A percentile compares a stretch with the other conserved stretches of the same genome.
phyloP scores from a whole-genome alignment of 177 flowering plant species.

The Vitis hybrid region DNA sequence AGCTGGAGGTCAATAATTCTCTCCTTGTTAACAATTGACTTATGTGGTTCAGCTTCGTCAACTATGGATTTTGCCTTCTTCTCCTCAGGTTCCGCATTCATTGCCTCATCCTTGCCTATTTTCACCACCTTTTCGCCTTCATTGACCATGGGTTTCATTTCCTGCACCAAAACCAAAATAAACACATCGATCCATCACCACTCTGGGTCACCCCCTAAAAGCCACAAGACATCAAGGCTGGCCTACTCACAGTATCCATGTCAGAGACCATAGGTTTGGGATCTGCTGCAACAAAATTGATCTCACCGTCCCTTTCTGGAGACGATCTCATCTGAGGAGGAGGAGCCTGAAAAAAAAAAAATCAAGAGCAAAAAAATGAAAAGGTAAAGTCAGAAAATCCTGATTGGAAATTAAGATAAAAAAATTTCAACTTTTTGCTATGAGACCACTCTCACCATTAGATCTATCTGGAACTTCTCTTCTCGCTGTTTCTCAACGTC shows the following conservation, averaged over 20 bases:
- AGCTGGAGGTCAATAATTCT: slow-evolving; percentile 54
- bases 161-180: slow-evolving; percentile 20
- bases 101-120: slow-evolving; percentile 28
- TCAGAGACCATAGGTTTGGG: slow-evolving; percentile 40
- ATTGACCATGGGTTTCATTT: slow-evolving; percentile 27
- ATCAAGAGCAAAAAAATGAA: neutral
- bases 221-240: neutral
- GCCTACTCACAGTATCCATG: slow-evolving; percentile 48
- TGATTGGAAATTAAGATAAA: neutral
- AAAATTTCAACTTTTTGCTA: neutral
- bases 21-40: slow-evolving; percentile 32
- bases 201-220: neutral
- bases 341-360: slow-evolving; percentile 51
- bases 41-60: slow-evolving; percentile 38
- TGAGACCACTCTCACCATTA: slow-evolving; percentile 62
- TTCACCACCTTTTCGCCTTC: slow-evolving; percentile 35
- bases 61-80: slow-evolving; percentile 28
- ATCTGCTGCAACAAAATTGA: slow-evolving; percentile 37
- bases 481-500: slow-evolving; percentile 48
- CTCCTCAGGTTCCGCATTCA: slow-evolving; percentile 29
- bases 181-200: neutral
- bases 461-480: slow-evolving; percentile 84
- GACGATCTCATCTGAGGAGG: slow-evolving; percentile 68
- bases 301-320: slow-evolving; percentile 65
- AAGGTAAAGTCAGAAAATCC: neutral